These are phyloP conservation scores for Coemansia sp. DNA, from an alignment of 192 early-diverging fungal species.

Conservation along the genomic window DNA sequence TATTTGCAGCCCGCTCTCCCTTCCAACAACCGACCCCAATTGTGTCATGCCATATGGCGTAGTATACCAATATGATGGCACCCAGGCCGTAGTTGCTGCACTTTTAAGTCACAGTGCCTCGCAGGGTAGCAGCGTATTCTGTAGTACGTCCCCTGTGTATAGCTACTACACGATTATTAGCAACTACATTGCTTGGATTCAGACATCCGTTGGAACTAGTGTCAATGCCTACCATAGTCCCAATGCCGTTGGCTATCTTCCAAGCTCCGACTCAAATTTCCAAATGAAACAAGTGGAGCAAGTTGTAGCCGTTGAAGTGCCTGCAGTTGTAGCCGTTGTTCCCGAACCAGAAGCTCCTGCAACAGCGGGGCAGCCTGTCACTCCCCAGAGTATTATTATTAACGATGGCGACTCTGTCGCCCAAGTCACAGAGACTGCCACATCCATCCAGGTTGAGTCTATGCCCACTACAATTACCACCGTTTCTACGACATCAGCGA, in stretches of 20 bases:
- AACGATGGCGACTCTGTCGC: neutral
- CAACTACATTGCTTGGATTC: conserved; percentile 35
- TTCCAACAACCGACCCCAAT: conserved; percentile 5
- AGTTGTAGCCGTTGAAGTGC: neutral
- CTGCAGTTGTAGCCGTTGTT: neutral
- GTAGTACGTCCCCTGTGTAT: conserved; percentile 11
- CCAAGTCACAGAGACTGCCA: neutral
- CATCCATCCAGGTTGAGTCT: neutral
- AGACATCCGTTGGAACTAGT: neutral
- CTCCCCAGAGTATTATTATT: neutral
- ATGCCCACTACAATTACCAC: neutral
- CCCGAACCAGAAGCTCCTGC: neutral
- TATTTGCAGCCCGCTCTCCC: conserved; percentile 18
- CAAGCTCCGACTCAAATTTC: neutral
- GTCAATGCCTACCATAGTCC: conserved; percentile 8
- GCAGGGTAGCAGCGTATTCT: conserved; percentile 16
- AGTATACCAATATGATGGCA: conserved; percentile 11
- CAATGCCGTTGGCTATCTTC: neutral
- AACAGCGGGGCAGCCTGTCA: neutral
- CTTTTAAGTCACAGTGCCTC: conserved; percentile 29
- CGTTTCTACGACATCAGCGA: neutral
- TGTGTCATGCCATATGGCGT: conserved; percentile 30
- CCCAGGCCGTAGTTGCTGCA: conserved; percentile 9
- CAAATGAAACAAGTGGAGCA: conserved; percentile 5
- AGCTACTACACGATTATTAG: conserved; percentile 34